Conservation (phyloP, 2,329 filamentous ascomycete species). For the Monosporascus sp. region DNA sequence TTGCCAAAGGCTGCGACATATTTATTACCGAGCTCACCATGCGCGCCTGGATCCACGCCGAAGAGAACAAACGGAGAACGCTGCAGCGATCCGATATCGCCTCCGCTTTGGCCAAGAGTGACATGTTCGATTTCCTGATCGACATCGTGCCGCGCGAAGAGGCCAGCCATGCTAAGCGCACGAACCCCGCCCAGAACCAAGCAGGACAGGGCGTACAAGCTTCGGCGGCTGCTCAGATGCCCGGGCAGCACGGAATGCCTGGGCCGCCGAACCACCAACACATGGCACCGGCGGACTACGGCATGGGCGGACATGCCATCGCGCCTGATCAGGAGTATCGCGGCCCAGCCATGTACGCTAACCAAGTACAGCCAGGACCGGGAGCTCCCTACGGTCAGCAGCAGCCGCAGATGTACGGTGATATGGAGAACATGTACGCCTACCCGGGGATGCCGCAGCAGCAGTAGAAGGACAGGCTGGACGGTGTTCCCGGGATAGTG, state of each 20-base stretch:
- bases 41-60: constrained; percentile 98
- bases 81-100: constrained; percentile 95
- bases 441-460: constrained; percentile 78
- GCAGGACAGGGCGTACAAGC: constrained; percentile 34
- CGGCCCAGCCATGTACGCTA: constrained; percentile 75
- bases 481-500: constrained; percentile 1
- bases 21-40: constrained; percentile 99
- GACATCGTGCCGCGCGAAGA: constrained; percentile 97
- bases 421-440: constrained; percentile 78
- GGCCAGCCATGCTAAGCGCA: constrained; percentile 78
- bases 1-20: constrained; percentile 97
- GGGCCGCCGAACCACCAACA: constrained; percentile 47
- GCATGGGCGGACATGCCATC: constrained; percentile 58
- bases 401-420: constrained; percentile 73
- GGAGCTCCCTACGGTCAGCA: constrained; percentile 70
- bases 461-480: constrained; percentile 36
- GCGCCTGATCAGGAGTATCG: constrained; percentile 73
- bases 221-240: constrained; percentile 46
- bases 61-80: constrained; percentile 96
- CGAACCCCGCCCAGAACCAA: constrained; percentile 47
- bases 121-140: constrained; percentile 99
- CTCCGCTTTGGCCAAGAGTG: constrained; percentile 89
- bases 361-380: constrained; percentile 69
- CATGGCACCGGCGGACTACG: constrained; percentile 57
- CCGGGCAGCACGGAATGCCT: constrained; percentile 45